Evolutionary conservation across 2,329 filamentous ascomycete species (phyloP), one percentile per base, ranked within the genome.

Genomic region (Colletotrichum sp.): DNA sequence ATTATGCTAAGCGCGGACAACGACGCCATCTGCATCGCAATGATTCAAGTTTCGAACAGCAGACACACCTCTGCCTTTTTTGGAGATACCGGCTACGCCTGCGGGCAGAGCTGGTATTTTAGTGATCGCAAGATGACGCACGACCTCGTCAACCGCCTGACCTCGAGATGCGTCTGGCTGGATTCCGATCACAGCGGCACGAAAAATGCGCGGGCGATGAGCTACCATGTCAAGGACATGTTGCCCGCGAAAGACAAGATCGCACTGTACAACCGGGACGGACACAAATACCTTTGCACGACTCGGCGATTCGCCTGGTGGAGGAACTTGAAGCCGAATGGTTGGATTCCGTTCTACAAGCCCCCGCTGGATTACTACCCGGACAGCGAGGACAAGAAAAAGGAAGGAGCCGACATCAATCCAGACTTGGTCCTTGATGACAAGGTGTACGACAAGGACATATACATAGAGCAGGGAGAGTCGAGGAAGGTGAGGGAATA

Each of bases 321-420:
- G 78, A 72, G 39, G 2, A 73, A 77, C 48, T 34, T 80, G 32
- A 36, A 74, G 9, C 74, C 78, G 18, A 78, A 81, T 48, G 77
- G 77, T 21, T 64, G 67, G 30, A 78, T 81, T 26, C 80, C 79
- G 18, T 77, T 81, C 48, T 83, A 81, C 75, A 70, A 80, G 28
- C 80, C 80, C 16, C 72, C 74, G 2, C 74, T 82, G 52, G 68
- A 81, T n/a, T 82, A 82, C 68, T 69, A 78, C 10, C 68, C 52
- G 1, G 67, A 81, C 57, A 72, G 76, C 2, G 26, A 34, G 5
- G 68, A 59, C 39, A n/a, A 36, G 28, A 16, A 43, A 12, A 68
- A 55, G 10, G 59, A 77, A 10, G 77, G 77, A 5, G 48, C 63
- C 2, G 74, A 78, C n/a, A 64, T 77, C 57, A n/a, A 74, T 4